Conservation (phyloP, 163 green algal species). For the Chlamydomonas reinhardtii region DNA sequence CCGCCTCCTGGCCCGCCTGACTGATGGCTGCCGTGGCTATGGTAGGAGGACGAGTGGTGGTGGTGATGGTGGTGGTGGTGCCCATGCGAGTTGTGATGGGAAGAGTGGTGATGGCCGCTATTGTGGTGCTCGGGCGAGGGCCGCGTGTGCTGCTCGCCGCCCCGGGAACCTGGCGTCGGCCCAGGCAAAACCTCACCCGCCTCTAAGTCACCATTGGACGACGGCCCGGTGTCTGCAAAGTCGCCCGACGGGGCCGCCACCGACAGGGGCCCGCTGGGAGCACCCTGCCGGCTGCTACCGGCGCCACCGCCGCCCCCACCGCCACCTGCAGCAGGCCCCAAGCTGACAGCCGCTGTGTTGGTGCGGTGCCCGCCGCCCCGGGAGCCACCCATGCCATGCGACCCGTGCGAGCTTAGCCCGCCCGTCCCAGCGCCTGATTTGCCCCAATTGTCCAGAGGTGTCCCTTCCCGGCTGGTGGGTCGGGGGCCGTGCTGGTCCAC, state of each 20-base stretch:
- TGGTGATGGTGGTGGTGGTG: conserved; percentile 14
- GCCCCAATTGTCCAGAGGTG: conserved; percentile 8
- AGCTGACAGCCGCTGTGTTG: too few relatives aligned
- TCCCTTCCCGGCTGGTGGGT: conserved; percentile 30
- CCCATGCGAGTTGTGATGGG: background rate
- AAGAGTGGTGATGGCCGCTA: background rate
- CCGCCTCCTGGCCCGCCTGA: background rate
- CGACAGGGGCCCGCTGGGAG: too few relatives aligned
- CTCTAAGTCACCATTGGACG: conserved; percentile 25
- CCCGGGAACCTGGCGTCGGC: background rate
- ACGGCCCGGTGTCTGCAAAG: background rate
- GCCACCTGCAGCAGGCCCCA: too few relatives aligned
- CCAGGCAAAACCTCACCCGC: conserved; percentile 32
- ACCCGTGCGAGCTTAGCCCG: background rate
- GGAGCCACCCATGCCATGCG: background rate
- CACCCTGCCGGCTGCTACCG: too few relatives aligned
- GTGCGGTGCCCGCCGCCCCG: conserved; percentile 8
- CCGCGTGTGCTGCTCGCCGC: background rate
- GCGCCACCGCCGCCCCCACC: too few relatives aligned
- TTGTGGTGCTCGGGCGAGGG: conserved; percentile 20
- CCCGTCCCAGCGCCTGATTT: too few relatives aligned
- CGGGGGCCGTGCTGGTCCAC: background rate
- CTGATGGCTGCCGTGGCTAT: background rate
- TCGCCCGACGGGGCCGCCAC: background rate
- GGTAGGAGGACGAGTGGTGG: background rate